Conservation (phyloP, 2,329 filamentous ascomycete genomes). For the Fusarium tuaranense region DNA sequence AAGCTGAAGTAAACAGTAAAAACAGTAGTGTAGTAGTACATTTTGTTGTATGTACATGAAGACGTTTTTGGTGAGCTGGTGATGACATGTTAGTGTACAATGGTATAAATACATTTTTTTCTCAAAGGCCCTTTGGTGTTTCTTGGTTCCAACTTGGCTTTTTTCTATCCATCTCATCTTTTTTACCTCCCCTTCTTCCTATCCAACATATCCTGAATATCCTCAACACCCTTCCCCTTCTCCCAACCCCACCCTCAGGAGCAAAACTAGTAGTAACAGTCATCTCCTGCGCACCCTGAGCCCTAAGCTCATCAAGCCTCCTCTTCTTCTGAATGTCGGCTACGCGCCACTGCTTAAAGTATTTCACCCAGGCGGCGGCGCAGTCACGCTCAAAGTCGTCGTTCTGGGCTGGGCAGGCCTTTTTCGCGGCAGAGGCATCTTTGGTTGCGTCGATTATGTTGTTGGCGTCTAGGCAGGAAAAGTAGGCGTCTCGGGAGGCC, state of each 20-base stretch:
- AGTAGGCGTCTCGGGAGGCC: constrained; percentile 89
- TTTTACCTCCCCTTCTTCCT: constrained; percentile 47
- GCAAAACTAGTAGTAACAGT: constrained; percentile 54
- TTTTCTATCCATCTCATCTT: not conserved
- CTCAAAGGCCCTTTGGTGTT: not conserved
- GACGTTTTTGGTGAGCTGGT: constrained; percentile 21
- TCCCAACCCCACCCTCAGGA: constrained; percentile 46
- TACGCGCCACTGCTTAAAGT: constrained; percentile 97
- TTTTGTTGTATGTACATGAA: constrained; percentile 13
- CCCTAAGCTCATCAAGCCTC: constrained; percentile 79
- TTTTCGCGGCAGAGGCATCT: constrained; percentile 53
- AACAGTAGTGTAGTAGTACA: constrained; percentile 15
- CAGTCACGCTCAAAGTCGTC: constrained; percentile 84
- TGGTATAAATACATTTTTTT: constrained; percentile 33
- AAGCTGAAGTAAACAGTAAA: not conserved
- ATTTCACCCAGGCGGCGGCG: constrained; percentile 93
- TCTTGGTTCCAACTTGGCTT: not conserved
- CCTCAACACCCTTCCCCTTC: constrained; percentile 50
- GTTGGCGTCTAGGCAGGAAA: constrained; percentile 85
- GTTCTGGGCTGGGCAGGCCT: constrained; percentile 55
- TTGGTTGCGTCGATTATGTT: constrained; percentile 77
- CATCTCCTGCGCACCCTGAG: constrained; percentile 77
- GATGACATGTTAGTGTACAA: constrained; percentile 33
- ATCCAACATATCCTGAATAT: constrained; percentile 56
- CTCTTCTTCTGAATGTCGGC: constrained; percentile 90